Conservation (phyloP, 805 yeast species). For the Yamadazyma sp. region DNA sequence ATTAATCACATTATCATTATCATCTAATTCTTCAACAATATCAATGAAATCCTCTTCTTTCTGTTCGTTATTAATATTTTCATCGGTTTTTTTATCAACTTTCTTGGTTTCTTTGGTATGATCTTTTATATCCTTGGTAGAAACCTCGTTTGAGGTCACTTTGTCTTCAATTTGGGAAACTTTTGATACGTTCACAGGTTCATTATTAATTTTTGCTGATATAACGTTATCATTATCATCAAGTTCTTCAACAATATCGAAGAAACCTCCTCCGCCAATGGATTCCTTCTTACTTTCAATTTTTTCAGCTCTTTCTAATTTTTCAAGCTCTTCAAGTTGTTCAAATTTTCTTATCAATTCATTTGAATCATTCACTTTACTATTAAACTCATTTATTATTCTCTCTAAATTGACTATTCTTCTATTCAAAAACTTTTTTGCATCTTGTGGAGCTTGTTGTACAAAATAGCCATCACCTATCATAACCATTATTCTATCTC, state of each 20-base stretch:
- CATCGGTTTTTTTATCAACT: not conserved
- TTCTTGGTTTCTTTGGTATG: not conserved
- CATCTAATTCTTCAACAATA: conserved; percentile 75
- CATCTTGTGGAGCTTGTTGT: conserved; percentile 27
- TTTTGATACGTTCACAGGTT: not conserved
- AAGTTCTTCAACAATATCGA: conserved; percentile 77
- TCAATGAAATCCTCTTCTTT: conserved; percentile 50
- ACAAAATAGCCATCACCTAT: conserved; percentile 43
- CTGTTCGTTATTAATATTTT: not conserved
- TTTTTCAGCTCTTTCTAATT: not conserved
- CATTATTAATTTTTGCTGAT: conserved; percentile 37
- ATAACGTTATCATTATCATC: conserved; percentile 81
- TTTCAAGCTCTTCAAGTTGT: not conserved
- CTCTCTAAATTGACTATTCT: conserved; percentile 20
- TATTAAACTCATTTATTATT: conserved; percentile 40
- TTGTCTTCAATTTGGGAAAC: not conserved
- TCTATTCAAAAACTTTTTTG: conserved; percentile 23
- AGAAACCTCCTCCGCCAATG: conserved; percentile 46
- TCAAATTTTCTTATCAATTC: conserved; percentile 7
- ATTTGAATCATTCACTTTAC: conserved; percentile 30
- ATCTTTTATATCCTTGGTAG: not conserved
- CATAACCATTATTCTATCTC: conserved; percentile 16
- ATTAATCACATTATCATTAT: conserved; percentile 64
- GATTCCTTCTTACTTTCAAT: not conserved
- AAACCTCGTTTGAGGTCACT: not conserved